Evolutionary conservation across 768 basidiomycete species (phyloP).

Genomic region (Russula foetens): DNA sequence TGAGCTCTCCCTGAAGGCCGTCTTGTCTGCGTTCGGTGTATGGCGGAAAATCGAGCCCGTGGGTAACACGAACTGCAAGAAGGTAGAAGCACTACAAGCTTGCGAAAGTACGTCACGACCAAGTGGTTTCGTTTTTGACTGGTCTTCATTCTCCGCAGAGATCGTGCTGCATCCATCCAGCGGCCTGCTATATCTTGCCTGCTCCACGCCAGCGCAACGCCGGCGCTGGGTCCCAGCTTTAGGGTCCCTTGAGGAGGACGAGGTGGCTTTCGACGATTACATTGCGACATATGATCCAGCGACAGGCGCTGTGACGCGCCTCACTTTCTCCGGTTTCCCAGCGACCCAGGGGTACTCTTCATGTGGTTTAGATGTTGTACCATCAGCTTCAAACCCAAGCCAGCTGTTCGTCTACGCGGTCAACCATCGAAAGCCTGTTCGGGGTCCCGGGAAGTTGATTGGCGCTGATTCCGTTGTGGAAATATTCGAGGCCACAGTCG

Average conservation of each 20-base stretch:
- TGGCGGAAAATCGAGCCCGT: conserved; percentile 36
- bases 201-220: conserved; percentile 44
- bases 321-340: conserved; percentile 28
- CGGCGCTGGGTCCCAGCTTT: conserved; percentile 45
- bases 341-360: conserved; percentile 38
- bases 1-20: conserved; percentile 39
- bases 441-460: conserved; percentile 30
- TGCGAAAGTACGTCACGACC: conserved; percentile 50
- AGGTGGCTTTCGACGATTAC: conserved; percentile 40
- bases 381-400: conserved; percentile 38
- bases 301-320: conserved; percentile 37
- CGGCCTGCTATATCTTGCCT: conserved; percentile 55
- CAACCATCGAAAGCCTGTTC: conserved; percentile 54
- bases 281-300: conserved; percentile 51
- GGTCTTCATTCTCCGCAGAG: conserved; percentile 31
- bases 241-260: conserved; percentile 29
- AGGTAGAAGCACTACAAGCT: conserved; percentile 47
- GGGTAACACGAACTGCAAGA: conserved; percentile 42
- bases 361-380: conserved; percentile 65
- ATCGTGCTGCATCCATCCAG: conserved; percentile 48
- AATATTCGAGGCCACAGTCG: conserved; percentile 49
- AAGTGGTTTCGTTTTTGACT: background rate
- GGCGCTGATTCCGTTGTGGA: conserved; percentile 73
- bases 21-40: conserved; percentile 36
- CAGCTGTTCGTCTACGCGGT: conserved; percentile 59